Conservation (phyloP, 2,329 filamentous ascomycete species). For the Cladophialophora chaetospira region DNA sequence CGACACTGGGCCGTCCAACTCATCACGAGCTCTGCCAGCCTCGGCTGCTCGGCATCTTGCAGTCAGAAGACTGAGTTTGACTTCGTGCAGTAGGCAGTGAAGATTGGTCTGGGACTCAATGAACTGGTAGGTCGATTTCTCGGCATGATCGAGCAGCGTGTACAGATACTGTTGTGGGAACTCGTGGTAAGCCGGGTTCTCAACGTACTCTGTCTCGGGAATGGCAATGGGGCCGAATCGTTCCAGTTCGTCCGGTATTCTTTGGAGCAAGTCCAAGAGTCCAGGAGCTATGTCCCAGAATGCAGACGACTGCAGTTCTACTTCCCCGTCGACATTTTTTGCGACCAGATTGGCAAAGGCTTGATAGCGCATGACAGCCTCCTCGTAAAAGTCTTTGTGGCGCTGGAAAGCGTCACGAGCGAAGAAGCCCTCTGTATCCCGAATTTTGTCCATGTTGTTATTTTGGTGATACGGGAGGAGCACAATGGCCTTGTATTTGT, state of each 20-base stretch:
- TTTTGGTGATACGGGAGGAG: slow-evolving; percentile 75
- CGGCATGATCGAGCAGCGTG: slow-evolving; percentile 78
- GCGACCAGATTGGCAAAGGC: slow-evolving; percentile 79
- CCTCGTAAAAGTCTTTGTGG: slow-evolving; percentile 68
- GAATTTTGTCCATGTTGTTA: slow-evolving; percentile 75
- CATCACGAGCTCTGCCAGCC: slow-evolving; percentile 58
- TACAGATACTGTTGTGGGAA: slow-evolving; percentile 91
- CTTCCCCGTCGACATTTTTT: slow-evolving; percentile 79
- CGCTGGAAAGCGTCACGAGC: slow-evolving; percentile 73
- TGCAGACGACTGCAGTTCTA: slow-evolving; percentile 86
- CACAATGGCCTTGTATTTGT: slow-evolving; percentile 82
- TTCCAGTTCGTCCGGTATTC: slow-evolving; percentile 43
- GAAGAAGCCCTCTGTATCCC: slow-evolving; percentile 80
- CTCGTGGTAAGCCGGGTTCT: slow-evolving; percentile 78
- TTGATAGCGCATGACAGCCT: slow-evolving; percentile 71
- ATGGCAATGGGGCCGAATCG: slow-evolving; percentile 63
- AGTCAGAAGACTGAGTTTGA: slow-evolving; percentile 74
- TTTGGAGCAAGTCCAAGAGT: slow-evolving; percentile 74
- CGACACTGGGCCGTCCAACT: slow-evolving; percentile 28
- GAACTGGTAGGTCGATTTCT: slow-evolving; percentile 94
- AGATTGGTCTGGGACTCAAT: slow-evolving; percentile 94
- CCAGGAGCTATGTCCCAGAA: slow-evolving; percentile 98
- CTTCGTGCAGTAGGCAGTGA: slow-evolving; percentile 85
- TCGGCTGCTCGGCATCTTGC: slow-evolving; percentile 69
- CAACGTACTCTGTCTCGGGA: slow-evolving; percentile 74